These are phyloP conservation scores for Polygonum maritimum DNA, from an alignment of 148 eudicot species.

Conservation along the genomic window DNA sequence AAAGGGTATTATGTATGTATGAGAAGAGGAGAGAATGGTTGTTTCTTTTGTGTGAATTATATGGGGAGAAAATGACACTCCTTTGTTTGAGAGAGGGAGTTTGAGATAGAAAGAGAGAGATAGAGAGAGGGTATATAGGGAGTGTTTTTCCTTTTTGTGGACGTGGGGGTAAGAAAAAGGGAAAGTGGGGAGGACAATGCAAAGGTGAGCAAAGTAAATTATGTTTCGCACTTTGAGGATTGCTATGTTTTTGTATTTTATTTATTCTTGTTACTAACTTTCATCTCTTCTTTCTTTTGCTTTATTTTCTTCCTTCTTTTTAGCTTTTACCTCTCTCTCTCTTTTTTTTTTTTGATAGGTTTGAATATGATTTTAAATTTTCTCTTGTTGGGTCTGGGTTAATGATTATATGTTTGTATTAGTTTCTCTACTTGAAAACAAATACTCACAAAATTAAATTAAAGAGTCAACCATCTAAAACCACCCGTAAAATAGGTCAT, in stretches of 20 bases:
- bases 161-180: constrained; percentile 37
- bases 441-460: too few species aligned
- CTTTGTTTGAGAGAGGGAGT: background rate
- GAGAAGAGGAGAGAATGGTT: constrained; percentile 37
- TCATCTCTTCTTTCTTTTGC: background rate
- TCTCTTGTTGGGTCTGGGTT: background rate
- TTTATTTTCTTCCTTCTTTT: background rate
- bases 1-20: constrained; percentile 12
- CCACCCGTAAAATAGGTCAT: too few species aligned
- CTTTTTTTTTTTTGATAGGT: background rate
- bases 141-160: constrained; percentile 28
- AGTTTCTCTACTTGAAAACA: too few species aligned
- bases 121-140: background rate
- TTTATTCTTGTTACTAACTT: background rate
- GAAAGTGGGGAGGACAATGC: constrained; percentile 5
- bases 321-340: background rate
- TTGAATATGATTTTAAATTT: background rate
- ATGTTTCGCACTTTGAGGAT: constrained; percentile 9
- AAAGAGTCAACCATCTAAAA: too few species aligned
- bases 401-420: background rate
- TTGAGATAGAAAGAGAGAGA: constrained; percentile 19
- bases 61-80: constrained; percentile 85
- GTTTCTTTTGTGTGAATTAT: constrained; percentile 82
- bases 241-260: background rate
- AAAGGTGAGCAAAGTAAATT: background rate